These are phyloP conservation scores for Acanthamoeba lugdunensis DNA, from an alignment of 208 protist species.

Conservation along the genomic window DNA sequence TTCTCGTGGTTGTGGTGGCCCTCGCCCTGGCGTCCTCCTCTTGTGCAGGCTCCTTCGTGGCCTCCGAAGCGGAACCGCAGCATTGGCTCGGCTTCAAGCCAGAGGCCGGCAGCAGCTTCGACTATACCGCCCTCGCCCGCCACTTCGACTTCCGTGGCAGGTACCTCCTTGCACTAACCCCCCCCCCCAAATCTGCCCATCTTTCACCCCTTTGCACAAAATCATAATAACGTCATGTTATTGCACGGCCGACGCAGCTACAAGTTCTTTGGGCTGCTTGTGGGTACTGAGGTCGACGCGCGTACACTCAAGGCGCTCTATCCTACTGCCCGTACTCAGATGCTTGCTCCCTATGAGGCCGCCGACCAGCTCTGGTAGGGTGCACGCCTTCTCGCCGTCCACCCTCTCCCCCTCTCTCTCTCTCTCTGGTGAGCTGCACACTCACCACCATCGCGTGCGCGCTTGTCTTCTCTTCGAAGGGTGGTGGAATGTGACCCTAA, in stretches of 20 bases:
- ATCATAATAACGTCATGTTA: neutral
- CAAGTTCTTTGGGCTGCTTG: conserved; percentile 23
- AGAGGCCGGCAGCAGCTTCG: neutral
- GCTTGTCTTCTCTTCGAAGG: neutral
- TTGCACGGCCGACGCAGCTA: neutral
- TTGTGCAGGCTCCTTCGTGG: neutral
- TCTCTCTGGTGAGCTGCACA: neutral
- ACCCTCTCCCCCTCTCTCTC: too few relatives aligned
- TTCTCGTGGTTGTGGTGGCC: neutral
- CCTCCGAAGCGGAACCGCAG: neutral
- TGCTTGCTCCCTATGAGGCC: neutral
- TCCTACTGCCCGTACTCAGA: neutral
- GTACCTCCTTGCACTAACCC: neutral
- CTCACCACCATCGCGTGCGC: neutral
- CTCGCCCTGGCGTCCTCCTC: neutral
- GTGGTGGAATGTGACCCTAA: neutral
- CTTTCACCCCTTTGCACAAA: too few relatives aligned
- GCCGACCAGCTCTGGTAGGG: neutral
- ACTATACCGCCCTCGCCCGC: neutral
- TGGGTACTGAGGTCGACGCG: neutral
- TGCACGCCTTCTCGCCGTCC: neutral
- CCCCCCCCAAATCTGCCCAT: neutral
- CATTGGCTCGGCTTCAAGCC: neutral
- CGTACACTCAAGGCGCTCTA: neutral
- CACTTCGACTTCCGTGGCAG: conserved; percentile 36